Evolutionary conservation across 2,329 filamentous ascomycete species (phyloP), one percentile per base, ranked within the genome.

Genomic region (Xylariaceae sp.): DNA sequence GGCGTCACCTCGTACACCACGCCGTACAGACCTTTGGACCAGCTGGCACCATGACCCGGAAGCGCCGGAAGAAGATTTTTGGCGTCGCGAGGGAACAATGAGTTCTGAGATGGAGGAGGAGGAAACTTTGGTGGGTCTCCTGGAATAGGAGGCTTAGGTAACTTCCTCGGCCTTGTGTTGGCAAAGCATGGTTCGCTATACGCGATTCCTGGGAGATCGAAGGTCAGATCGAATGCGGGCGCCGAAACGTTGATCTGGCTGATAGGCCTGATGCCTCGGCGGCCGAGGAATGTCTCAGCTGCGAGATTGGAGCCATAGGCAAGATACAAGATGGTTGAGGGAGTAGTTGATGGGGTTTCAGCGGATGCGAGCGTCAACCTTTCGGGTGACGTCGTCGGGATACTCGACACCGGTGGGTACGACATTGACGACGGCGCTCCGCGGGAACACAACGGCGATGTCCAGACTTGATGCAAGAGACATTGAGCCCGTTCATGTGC

Each of bases 1-100:
- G 78, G 73, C 1, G 90, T 96, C 30, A 97, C 89, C 71, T 97
- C 91, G 72, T 99, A 99, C 4, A 97, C 94, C 14, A 96, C 90
- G 19, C 94, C 94, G 38, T 96, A 81, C 2, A 99, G 78, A 5
- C 89, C 89, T 62, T 90, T 91, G 55, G 83, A 74, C 90, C 90
- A 95, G 47, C 71, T 62, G 9, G 67, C 72, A 4, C 18, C 73
- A 60, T 81, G 80, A n/a, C 48, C 53, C 33, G 41, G 58, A 39
- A 53, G 59, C 14, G 51, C 39, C 14, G 49, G 61, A 46, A 51
- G 42, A 11, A 50, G 31, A 11, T 17, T 27, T 48, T 53, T 11
- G 22, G 52, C 54, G 42, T 38, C 56, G 14, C 42, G 59, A 27
- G 45, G 60, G 17, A 54, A 52, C 6, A 60, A 59, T 56, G 53